These are phyloP conservation scores for Geotrichum fermentans DNA, from an alignment of 1,139 yeast genomes.

Conservation along the genomic window DNA sequence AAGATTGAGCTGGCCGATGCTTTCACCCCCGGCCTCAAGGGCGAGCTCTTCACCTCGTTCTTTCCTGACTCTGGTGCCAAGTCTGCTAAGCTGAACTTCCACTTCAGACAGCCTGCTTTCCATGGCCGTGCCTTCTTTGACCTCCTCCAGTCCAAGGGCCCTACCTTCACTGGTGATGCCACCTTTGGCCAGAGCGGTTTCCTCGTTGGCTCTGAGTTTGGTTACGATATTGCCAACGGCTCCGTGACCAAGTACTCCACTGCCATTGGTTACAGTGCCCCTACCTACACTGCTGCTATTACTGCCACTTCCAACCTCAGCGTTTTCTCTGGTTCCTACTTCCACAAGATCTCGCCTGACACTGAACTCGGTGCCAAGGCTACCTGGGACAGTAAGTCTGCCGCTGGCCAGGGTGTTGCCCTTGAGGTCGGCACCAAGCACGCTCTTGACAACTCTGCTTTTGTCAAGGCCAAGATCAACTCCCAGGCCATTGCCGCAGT, in stretches of 20 bases:
- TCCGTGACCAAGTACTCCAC: conserved; percentile 91
- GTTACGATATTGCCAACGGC: conserved; percentile 91
- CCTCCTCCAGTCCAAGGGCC: conserved; percentile 72
- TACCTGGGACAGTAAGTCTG: conserved; percentile 85
- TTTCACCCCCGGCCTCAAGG: conserved; percentile 91
- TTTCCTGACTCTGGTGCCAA: conserved; percentile 79
- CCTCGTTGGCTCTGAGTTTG: conserved; percentile 95
- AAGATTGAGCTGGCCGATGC: conserved; percentile 90
- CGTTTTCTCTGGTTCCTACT: conserved; percentile 92
- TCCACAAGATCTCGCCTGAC: conserved; percentile 86
- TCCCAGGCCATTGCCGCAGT: conserved; percentile 94
- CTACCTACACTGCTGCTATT: conserved; percentile 81
- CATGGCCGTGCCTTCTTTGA: conserved; percentile 95
- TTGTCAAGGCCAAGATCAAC: conserved; percentile 94
- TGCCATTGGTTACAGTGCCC: conserved; percentile 89
- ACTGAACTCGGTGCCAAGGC: conserved; percentile 99
- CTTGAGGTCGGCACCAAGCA: conserved; percentile 97
- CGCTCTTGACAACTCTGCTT: conserved; percentile 78
- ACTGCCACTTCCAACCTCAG: conserved; percentile 87
- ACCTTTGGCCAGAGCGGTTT: conserved; percentile 94
- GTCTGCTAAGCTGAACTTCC: conserved; percentile 86
- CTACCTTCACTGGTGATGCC: conserved; percentile 90
- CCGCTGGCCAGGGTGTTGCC: conserved; percentile 57
- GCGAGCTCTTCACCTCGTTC: conserved; percentile 83
- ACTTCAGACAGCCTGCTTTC: conserved; percentile 88